phyloP scores from a whole-genome alignment of 805 yeast species.

The Saccharomycopsis fermentans region DNA sequence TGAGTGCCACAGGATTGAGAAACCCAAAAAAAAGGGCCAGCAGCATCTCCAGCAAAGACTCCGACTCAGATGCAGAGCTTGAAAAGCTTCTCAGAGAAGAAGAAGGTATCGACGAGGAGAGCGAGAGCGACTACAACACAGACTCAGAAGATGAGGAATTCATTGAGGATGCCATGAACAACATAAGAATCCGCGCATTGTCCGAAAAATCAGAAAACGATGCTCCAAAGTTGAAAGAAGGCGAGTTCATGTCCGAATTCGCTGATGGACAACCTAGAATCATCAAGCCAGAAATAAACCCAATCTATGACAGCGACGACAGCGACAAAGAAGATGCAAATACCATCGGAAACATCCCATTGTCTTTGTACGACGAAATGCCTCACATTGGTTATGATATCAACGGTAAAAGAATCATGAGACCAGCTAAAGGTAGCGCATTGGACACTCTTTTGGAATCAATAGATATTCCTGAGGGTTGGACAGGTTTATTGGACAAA shows the following conservation, averaged over 20 bases:
- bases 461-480: conserved; percentile 94
- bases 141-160: conserved; percentile 33
- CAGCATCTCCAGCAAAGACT: neutral
- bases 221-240: conserved; percentile 10
- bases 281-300: conserved; percentile 82
- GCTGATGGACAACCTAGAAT: conserved; percentile 77
- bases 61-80: conserved; percentile 53
- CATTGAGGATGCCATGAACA: conserved; percentile 37
- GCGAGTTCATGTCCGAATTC: conserved; percentile 17
- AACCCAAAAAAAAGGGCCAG: neutral
- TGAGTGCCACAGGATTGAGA: neutral
- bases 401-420: conserved; percentile 95
- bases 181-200: conserved; percentile 41
- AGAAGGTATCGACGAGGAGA: conserved; percentile 26
- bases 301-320: conserved; percentile 92
- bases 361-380: conserved; percentile 90
- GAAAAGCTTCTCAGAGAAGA: conserved; percentile 50
- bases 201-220: conserved; percentile 38
- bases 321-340: conserved; percentile 62
- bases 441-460: conserved; percentile 80
- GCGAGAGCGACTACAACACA: conserved; percentile 30
- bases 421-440: conserved; percentile 96
- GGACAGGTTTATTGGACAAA: conserved; percentile 94
- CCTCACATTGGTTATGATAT: conserved; percentile 97
- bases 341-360: conserved; percentile 89